Percentiles rank a stretch among this genome's conserved stretches.
These are phyloP conservation scores for Paulownia fortunei DNA, from an alignment of 257 asterid species.

Conservation along the genomic window DNA sequence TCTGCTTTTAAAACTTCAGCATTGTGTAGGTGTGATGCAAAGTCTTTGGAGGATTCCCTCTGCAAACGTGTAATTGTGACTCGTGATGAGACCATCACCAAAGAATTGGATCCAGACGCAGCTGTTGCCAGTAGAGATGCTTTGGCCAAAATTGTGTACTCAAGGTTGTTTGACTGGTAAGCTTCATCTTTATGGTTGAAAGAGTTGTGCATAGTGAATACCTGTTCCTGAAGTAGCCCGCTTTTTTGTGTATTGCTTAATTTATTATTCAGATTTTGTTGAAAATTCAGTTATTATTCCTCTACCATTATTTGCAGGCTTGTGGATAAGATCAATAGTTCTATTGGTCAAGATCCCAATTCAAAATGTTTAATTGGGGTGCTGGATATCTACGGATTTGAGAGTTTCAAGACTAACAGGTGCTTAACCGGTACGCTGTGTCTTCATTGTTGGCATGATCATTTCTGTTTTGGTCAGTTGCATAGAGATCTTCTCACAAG, in stretches of 20 bases:
- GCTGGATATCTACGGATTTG: constrained; percentile 63
- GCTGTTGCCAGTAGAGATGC: constrained; percentile 81
- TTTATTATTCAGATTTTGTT: background rate
- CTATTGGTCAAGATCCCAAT: constrained; percentile 60
- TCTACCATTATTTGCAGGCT: constrained; percentile 46
- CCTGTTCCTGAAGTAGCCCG: background rate
- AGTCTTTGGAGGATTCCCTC: constrained; percentile 75
- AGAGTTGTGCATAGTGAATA: background rate
- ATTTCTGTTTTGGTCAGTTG: background rate
- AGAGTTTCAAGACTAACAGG: constrained; percentile 73
- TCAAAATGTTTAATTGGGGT: constrained; percentile 55
- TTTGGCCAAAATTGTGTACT: constrained; percentile 72
- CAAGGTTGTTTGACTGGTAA: constrained; percentile 79
- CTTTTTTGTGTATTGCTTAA: background rate
- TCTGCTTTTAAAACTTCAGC: constrained; percentile 15
- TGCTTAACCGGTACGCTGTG: constrained; percentile 61
- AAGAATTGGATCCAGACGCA: constrained; percentile 76
- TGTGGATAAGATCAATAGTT: constrained; percentile 55
- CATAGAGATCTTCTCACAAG: background rate
- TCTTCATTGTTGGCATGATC: constrained; percentile 31
- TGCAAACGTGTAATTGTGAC: constrained; percentile 82
- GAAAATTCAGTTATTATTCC: background rate
- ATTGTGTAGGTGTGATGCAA: constrained; percentile 68
- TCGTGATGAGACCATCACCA: constrained; percentile 80
- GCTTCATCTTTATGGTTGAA: constrained; percentile 32